Evolutionary conservation across 2,329 filamentous ascomycete species (phyloP), one percentile per base, ranked within the genome.

Genomic region (Diaporthe sp.): DNA sequence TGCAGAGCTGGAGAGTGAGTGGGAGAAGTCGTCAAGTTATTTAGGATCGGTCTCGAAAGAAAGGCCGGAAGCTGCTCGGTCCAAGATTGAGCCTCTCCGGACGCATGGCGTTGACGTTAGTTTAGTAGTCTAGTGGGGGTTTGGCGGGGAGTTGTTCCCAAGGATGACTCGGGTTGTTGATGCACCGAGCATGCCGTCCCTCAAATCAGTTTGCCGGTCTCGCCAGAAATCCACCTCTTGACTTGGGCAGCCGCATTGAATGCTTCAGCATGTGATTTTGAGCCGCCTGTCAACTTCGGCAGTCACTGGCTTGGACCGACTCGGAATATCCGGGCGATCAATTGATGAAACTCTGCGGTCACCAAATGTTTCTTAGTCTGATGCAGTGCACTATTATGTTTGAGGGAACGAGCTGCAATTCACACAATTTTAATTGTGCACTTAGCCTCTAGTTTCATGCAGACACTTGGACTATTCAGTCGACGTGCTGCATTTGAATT

Each of bases 171-270:
- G 71, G 74, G 74, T 52, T 15, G 74, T 74, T 74, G 67, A 71
- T 75, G 66, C 66, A 30, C 74, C 74, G 74, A 75, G 54, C 19
- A 54, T 15, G 58, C 28, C 74, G 54, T 60, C n/a, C 61, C 52
- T 55, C 45, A 50, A 45, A 55, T 7, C 64, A 38, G 64, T 28
- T 13, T 47, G 40, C 61, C 61, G 61, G 52, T 3, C 35, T 61
- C 28, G 22, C 64, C 47, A 35, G n/a, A 67, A 47, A 38, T 30
- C 61, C 61, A 67, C 64, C 45, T 67, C 25, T n/a, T 4, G 30
- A 30, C 45, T 28, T 35, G 45, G 45, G 30, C 45, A 38, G 28
- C 45, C 45, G 64, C 64, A 67, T 52, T 67, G 64, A 17, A 28
- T 67, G 45, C 33, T 35, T 52, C 45, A 54, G 64, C 64, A 54